Evolutionary conservation across 2,329 filamentous ascomycete genomes (phyloP), one percentile per base, ranked within the genome.

Genomic region (Pyricularia sp.): DNA sequence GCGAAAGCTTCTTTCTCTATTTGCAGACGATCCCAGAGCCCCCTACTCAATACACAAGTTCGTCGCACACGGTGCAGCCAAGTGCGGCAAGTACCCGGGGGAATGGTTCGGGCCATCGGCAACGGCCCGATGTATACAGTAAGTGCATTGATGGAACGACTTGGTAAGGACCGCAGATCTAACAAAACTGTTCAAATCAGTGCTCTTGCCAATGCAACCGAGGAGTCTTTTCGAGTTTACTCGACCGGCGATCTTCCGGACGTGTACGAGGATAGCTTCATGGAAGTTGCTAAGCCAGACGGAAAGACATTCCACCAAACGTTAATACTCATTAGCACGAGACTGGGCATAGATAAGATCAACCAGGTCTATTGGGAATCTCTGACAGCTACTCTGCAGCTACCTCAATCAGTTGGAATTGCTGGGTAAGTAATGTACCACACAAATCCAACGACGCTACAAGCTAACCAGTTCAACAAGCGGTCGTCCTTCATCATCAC

Each of bases 71-170:
- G 94, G 94, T 22, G 92, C 92, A 28, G 81, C 84, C 44, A 88
- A 89, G 2, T 99, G 94, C 75, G 93, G 91, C 4, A 97, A 96
- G 76, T 90, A 96, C 72, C 94, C 94, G 0, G 94, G 94, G 49
- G 91, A 97, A 76, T 99, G 94, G 94, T 99, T 99, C 76, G 94
- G 94, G 0, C 94, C 94, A n/a, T 97, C 92, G 22, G 94, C 94
- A 7, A 96, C 94, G 10, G 93, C 94, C 61, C 86, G 88, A 65
- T 97, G 94, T 75, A 97, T 99, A 69, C 88, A 94, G 92, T 96
- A 78, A 74, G 89, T 77, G 60, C 30, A 4, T 60, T 22, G n/a
- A 3, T 6, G 31, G 22, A 4, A n/a, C 30, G 30, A 26, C n/a
- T 26, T 22, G 16, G 30, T n/a, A 16, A 6, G 13, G n/a, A 13